These are phyloP conservation scores for Pogostemon cablin DNA, from an alignment of 257 asterid species.

Conservation along the genomic window DNA sequence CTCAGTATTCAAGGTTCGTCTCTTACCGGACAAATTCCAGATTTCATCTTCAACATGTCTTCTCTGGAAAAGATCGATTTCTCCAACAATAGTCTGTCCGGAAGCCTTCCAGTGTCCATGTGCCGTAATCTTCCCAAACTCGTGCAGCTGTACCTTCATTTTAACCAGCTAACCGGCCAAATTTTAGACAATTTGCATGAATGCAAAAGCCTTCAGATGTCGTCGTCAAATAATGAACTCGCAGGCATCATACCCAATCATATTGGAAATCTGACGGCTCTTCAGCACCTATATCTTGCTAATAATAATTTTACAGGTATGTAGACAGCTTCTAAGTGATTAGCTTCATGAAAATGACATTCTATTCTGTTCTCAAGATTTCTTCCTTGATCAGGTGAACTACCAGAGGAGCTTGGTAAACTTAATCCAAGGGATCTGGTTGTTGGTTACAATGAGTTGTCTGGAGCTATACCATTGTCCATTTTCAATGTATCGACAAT, in stretches of 20 bases:
- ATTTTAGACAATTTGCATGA: too few relatives aligned
- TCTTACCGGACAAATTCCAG: conserved; percentile 34
- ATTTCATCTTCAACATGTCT: conserved; percentile 43
- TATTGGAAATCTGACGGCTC: conserved; percentile 40
- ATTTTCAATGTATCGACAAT: conserved; percentile 47
- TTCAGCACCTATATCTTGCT: conserved; percentile 25
- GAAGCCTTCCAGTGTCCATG: conserved; percentile 39
- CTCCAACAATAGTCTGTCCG: conserved; percentile 48
- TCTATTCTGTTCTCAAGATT: too few relatives aligned
- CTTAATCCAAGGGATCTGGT: too few relatives aligned
- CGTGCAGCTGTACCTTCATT: conserved; percentile 31
- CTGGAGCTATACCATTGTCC: not conserved
- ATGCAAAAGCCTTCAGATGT: too few relatives aligned
- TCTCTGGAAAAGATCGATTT: conserved; percentile 29
- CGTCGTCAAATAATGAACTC: too few relatives aligned
- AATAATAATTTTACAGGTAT: conserved; percentile 45
- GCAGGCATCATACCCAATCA: conserved; percentile 29
- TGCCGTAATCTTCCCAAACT: conserved; percentile 40
- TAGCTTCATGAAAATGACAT: too few relatives aligned
- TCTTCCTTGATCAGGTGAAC: conserved; percentile 35
- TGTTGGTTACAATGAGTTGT: too few relatives aligned
- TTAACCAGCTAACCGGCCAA: conserved; percentile 45
- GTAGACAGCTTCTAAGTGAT: not conserved
- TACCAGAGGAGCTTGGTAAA: conserved; percentile 31
- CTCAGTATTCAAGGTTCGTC: conserved; percentile 31